Percentiles rank a stretch among this genome's conserved stretches.
phyloP scores from a whole-genome alignment of 306 rosid species.

The Cucurbita ficifolia region DNA sequence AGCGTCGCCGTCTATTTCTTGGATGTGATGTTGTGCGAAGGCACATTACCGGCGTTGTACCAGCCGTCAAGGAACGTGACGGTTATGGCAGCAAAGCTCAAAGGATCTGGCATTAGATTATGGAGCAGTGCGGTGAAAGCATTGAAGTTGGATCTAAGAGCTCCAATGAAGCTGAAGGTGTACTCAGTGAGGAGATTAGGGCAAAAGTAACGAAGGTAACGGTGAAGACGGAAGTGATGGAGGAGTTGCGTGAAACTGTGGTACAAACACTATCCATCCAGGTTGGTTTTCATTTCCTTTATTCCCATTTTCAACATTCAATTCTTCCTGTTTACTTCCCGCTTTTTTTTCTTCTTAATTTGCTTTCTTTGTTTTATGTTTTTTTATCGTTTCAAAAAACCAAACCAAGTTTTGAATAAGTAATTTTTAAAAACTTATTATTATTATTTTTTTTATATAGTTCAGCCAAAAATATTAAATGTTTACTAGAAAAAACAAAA shows the following conservation, averaged over 20 bases:
- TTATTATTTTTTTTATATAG: no score
- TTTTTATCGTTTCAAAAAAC: no score
- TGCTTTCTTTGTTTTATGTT: background rate
- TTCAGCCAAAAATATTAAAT: no score
- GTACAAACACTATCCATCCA: constrained; percentile 6
- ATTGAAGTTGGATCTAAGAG: constrained; percentile 26
- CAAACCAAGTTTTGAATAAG: no score
- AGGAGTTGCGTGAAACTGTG: constrained; percentile 16
- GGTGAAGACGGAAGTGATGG: constrained; percentile 33
- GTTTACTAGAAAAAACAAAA: no score
- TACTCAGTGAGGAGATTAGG: constrained; percentile 35
- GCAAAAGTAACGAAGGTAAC: constrained; percentile 30
- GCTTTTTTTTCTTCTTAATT: background rate
- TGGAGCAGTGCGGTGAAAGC: constrained; percentile 10
- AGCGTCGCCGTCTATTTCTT: constrained; percentile 25
- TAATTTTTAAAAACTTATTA: no score
- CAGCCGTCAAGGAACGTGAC: constrained; percentile 58
- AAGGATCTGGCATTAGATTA: constrained; percentile 25
- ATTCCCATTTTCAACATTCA: background rate
- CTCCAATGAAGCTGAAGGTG: constrained; percentile 45
- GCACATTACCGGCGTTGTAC: constrained; percentile 43
- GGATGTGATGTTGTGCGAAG: constrained; percentile 28
- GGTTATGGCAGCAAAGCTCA: constrained; percentile 28
- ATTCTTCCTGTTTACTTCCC: background rate
- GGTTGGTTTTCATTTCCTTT: background rate